Evolutionary conservation across 768 basidiomycete genomes (phyloP).

Genomic region (Cystofilobasidium macerans): DNA sequence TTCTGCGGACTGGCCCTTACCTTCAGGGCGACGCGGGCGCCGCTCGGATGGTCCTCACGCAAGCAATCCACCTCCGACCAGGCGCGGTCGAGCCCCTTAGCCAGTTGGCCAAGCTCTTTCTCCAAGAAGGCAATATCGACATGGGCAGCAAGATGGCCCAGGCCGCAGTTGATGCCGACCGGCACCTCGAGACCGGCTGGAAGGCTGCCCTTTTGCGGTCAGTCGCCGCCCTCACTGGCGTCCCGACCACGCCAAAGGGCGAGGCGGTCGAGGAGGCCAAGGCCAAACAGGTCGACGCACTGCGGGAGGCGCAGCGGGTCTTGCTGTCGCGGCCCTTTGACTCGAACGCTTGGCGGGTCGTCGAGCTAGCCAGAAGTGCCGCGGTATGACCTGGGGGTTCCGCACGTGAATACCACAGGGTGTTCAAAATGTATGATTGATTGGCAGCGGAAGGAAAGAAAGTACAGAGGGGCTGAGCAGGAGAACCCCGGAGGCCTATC

Average conservation of each 20-base stretch:
- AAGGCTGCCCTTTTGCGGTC: conserved; percentile 29
- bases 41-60: conserved; percentile 7
- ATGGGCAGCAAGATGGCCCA: conserved; percentile 27
- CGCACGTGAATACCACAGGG: not conserved
- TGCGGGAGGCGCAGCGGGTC: conserved; percentile 28
- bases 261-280: conserved; percentile 12
- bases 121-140: conserved; percentile 21
- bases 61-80: conserved; percentile 12
- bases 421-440: no score
- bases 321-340: conserved; percentile 34
- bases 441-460: no score
- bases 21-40: conserved; percentile 14
- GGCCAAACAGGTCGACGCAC: conserved; percentile 11
- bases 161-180: conserved; percentile 21
- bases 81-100: not conserved
- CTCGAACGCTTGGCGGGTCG: conserved; percentile 25
- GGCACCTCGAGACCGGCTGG: conserved; percentile 16
- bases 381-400: not conserved
- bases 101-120: conserved; percentile 14
- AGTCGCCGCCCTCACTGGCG: conserved; percentile 25
- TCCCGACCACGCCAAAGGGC: conserved; percentile 14
- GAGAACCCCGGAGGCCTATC: no score
- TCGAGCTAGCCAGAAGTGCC: conserved; percentile 8
- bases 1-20: not conserved
- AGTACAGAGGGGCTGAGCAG: no score